Percentiles rank a stretch among this genome's conserved stretches.
Evolutionary conservation across 2,329 filamentous ascomycete genomes (phyloP).

Genomic region (Sclerotinia glacialis): DNA sequence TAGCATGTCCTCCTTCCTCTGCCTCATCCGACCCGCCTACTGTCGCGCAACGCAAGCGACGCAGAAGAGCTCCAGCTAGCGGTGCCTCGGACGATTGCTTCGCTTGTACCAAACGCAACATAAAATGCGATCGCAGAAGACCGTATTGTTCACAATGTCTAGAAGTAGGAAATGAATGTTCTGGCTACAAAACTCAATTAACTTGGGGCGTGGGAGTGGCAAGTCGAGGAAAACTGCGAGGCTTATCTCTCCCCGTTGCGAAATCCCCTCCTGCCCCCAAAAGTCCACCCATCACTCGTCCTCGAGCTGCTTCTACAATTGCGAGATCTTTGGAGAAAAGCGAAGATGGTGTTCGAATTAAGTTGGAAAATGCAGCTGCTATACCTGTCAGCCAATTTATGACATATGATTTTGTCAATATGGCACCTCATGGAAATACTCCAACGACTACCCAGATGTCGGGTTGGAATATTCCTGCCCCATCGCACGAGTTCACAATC

Average conservation of each 20-base stretch:
- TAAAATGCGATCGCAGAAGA: constrained; percentile 84
- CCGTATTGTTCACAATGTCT: constrained; percentile 96
- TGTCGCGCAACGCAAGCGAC: constrained; percentile 55
- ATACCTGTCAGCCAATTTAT: constrained; percentile 36
- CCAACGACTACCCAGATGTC: constrained; percentile 34
- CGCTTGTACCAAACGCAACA: constrained; percentile 77
- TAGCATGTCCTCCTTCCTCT: constrained; percentile 37
- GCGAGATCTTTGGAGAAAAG: constrained; percentile 28
- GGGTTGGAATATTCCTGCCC: constrained; percentile 38
- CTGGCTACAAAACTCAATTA: constrained; percentile 92
- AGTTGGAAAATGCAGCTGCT: constrained; percentile 33
- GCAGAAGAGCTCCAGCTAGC: constrained; percentile 82
- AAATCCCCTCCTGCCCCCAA: constrained; percentile 52
- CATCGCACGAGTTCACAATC: constrained; percentile 32
- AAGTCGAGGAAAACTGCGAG: constrained; percentile 89
- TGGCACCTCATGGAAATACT: constrained; percentile 38
- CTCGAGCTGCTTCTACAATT: constrained; percentile 34
- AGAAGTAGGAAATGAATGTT: constrained; percentile 87
- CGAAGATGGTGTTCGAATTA: constrained; percentile 38
- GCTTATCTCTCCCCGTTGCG: constrained; percentile 71
- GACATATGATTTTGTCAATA: constrained; percentile 43
- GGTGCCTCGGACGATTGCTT: constrained; percentile 96
- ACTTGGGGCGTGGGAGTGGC: constrained; percentile 97
- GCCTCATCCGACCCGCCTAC: constrained; percentile 34
- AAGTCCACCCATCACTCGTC: constrained; percentile 36